Base-by-base conservation (phyloP, 371 early-diverging fungal species). In the Mucor lusitanicus region DNA sequence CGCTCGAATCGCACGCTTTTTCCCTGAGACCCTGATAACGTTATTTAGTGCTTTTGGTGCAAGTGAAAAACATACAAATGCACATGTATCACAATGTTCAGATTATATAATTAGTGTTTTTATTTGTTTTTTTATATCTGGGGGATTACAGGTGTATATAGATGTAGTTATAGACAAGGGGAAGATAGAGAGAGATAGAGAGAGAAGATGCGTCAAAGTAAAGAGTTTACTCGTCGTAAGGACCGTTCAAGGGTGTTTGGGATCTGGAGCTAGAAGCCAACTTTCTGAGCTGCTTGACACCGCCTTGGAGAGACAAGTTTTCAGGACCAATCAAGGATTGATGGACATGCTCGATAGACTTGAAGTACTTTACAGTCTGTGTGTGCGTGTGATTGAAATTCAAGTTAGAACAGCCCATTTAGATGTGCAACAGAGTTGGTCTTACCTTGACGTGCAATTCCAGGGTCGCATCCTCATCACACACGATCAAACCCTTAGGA, bases 381-480 rank as follows among this genome's bases (percentile, higher is more conserved):
- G n/a, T n/a, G n/a, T n/a, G n/a, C n/a, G n/a, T n/a, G n/a, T n/a
- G n/a, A n/a, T n/a, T n/a, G n/a, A n/a, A n/a, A 50, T 35, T 11
- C 15, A 61, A 30, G 15, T 30, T 23, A 35, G 3, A n/a, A 12
- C 19, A 23, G 33, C 23, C 35, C 5, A 7, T 7, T 39, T 28
- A 54, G 39, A 25, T 32, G 21, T 6, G 23, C 0, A 35, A 53
- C 21, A 33, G 23, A 21, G 27, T 61, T 23, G 68, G 40, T 57
- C 65, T 58, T 60, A 75, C 78, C 72, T 93, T 94, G 65, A 94
- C 93, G 61, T 94, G 93, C 44, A 94, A 85, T 75, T 94, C 94
- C 61, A 92, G 80, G 5, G 93, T 93, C n/a, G 93, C 92, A 62
- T 94, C 94, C 80, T 94, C 94, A 79, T 94, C 92, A 68, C 94